phyloP scores from a whole-genome alignment of 73 alveolate genomes.

The Paramecium octaurelia region DNA sequence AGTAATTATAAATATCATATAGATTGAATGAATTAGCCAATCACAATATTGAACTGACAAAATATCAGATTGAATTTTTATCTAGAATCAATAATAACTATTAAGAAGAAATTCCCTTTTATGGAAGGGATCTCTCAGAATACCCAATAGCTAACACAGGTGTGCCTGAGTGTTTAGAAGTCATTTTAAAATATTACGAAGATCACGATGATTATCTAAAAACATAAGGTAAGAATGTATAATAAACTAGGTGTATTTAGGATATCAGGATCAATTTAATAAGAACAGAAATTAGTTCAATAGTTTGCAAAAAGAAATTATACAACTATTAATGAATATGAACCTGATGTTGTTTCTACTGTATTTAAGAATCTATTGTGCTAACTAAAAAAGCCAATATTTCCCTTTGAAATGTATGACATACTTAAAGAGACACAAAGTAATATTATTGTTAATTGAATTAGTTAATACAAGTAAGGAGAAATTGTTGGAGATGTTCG shows the following conservation, averaged over 20 bases:
- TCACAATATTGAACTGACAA: neutral
- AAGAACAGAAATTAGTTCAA: neutral
- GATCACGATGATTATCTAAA: conserved; percentile 5
- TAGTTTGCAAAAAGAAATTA: neutral
- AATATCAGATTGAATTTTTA: neutral
- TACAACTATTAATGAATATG: neutral
- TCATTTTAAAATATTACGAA: neutral
- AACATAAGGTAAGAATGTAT: neutral
- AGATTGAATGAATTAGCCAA: neutral
- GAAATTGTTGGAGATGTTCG: conserved; percentile 8
- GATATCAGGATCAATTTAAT: neutral
- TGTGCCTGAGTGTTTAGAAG: conserved; percentile 7
- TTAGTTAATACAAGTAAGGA: neutral
- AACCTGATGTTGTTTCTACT: neutral
- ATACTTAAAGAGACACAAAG: neutral
- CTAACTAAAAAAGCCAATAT: neutral
- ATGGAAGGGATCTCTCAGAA: neutral
- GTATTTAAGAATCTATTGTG: neutral
- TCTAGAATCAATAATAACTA: neutral
- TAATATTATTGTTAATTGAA: neutral
- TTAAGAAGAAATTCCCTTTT: conserved; percentile 10
- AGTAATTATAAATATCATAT: neutral
- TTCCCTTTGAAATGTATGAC: conserved; percentile 14
- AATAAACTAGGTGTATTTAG: neutral
- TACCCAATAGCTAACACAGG: neutral